Evolutionary conservation across 1,284 basidiomycete genomes (phyloP), one percentile per base, ranked within the genome.

Genomic region (Prillingera fragicola): DNA sequence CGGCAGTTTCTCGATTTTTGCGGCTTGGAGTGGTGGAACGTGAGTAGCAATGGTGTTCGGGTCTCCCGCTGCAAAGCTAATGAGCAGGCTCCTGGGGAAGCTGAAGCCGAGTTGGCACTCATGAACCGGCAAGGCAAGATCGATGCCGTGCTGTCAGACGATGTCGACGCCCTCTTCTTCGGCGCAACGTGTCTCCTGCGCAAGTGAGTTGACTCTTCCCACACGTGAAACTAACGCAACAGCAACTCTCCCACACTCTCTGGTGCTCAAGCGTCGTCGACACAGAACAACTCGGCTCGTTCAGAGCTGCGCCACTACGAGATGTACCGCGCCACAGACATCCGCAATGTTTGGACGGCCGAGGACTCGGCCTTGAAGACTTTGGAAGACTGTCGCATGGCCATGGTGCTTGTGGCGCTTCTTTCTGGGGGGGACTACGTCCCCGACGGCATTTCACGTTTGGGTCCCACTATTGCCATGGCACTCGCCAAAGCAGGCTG

Each of bases 71-170:
- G 25, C n/a, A 8, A n/a, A 17, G 14, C 6, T 31, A 48, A 13
- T 23, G 21, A 37, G 18, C 50, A 85, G 80, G 94, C 94, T 5
- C 87, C 87, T 0, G 94, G 89, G 10, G 94, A 97, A 69, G 94
- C 94, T 0, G 94, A 98, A 68, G 94, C 94, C 0, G 94, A 98
- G 62, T 76, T 98, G 1, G 94, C 94, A 0, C 83, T 84, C 50
- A 75, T 97, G 52, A 90, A 88, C 57, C 73, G 75, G 4, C 78
- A 83, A 25, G 88, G 87, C 0, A 69, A 85, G 43, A 84, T 97
- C 41, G 94, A 98, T 62, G 88, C 83, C 0, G 80, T 97, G 9
- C 74, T 95, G 27, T 89, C 90, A 0, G 92, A 97, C 69, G 94
- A 96, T 57, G 87, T 88, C 1, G 94, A 97, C 60, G 88, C 82